These are phyloP conservation scores for Asterochloris sp. DNA, from an alignment of 139 green algal species.

Conservation along the genomic window DNA sequence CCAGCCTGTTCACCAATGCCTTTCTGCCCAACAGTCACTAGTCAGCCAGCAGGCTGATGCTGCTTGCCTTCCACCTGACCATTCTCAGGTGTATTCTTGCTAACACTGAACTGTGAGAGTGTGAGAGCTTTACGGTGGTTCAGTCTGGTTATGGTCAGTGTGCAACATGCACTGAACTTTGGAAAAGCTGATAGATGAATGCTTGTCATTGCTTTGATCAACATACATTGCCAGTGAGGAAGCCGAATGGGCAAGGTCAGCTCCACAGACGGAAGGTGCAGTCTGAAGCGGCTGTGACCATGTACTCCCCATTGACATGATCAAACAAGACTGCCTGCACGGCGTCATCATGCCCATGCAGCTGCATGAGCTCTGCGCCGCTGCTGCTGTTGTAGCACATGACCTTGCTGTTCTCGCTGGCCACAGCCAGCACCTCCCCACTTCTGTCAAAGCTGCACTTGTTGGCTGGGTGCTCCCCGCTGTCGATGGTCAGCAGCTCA, in stretches of 20 bases:
- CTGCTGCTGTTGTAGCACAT: slow-evolving; percentile 40
- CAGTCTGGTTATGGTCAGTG: too few relatives aligned
- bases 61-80: too few relatives aligned
- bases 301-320: slow-evolving; percentile 42
- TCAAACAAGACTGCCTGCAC: slow-evolving; percentile 71
- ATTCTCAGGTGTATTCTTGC: too few relatives aligned
- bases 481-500: slow-evolving; percentile 52
- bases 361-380: slow-evolving; percentile 44
- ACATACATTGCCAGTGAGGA: too few relatives aligned
- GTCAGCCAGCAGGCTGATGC: neutral
- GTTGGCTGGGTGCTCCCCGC: slow-evolving; percentile 64
- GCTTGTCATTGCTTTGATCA: too few relatives aligned
- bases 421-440: slow-evolving; percentile 61
- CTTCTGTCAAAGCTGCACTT: slow-evolving; percentile 61
- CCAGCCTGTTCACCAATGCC: slow-evolving; percentile 65
- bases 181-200: too few relatives aligned
- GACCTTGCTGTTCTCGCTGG: slow-evolving; percentile 63
- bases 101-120: too few relatives aligned
- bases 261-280: slow-evolving; percentile 65
- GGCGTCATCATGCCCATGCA: slow-evolving; percentile 71
- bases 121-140: too few relatives aligned
- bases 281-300: slow-evolving; percentile 66
- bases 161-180: too few relatives aligned
- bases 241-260: neutral
- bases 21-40: slow-evolving; percentile 39